Conservation (phyloP, 805 yeast species). For the Candida cerambycidarum region DNA sequence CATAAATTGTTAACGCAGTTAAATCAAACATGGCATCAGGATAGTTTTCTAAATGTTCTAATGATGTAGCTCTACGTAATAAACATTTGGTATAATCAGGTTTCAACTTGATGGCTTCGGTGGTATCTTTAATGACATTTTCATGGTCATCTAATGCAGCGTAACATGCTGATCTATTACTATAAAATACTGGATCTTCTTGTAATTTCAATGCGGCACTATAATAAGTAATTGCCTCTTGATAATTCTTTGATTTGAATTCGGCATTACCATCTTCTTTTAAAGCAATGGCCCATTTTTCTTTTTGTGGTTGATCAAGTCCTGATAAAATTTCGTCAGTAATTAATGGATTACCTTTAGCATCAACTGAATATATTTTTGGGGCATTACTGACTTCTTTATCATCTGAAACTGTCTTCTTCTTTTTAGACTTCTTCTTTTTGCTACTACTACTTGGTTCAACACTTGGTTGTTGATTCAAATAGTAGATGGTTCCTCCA, state of each 20-base stretch:
- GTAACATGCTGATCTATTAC: slow-evolving; percentile 96
- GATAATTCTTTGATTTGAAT: slow-evolving; percentile 68
- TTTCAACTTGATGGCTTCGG: slow-evolving; percentile 79
- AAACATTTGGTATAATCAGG: slow-evolving; percentile 92
- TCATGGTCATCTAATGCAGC: slow-evolving; percentile 77
- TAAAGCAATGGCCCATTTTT: slow-evolving; percentile 66
- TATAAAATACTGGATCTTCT: slow-evolving; percentile 84
- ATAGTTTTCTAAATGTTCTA: slow-evolving; percentile 75
- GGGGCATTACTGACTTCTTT: slow-evolving; percentile 8
- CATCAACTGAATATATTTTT: slow-evolving; percentile 50
- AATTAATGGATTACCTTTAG: slow-evolving; percentile 59
- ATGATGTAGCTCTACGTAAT: slow-evolving; percentile 89
- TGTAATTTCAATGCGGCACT: slow-evolving; percentile 73
- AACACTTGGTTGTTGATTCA: slow-evolving; percentile 26
- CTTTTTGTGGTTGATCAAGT: slow-evolving; percentile 54
- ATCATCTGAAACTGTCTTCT: slow-evolving; percentile 35
- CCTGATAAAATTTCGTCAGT: slow-evolving; percentile 44
- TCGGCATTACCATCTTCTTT: slow-evolving; percentile 87
- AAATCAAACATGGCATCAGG: slow-evolving; percentile 88
- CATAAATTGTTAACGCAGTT: slow-evolving; percentile 83
- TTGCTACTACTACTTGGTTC: slow-evolving; percentile 24
- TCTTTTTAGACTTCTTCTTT: slow-evolving; percentile 47
- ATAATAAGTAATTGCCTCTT: slow-evolving; percentile 78
- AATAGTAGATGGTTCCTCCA: slow-evolving; percentile 55
- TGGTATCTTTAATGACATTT: slow-evolving; percentile 84